phyloP scores from a whole-genome alignment of 345 rosid genomes.

The Physaria fendleri region DNA sequence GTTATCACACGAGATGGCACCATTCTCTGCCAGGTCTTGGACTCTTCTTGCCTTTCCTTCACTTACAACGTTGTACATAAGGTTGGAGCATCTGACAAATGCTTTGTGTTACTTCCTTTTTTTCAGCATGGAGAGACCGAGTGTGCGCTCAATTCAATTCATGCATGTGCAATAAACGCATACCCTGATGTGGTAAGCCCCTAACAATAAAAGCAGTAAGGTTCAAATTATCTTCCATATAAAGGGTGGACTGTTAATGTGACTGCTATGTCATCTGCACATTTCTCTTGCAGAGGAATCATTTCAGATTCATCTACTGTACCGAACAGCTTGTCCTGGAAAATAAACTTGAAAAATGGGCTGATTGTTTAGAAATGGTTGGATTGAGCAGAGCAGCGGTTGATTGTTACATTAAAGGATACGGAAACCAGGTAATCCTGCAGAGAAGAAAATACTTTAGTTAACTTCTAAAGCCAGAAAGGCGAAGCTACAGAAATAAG shows the following conservation, averaged over 20 bases:
- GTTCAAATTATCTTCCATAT: neutral
- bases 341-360: conserved; percentile 40
- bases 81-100: neutral
- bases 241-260: neutral
- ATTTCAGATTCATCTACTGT: conserved; percentile 49
- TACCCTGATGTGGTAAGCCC: conserved; percentile 50
- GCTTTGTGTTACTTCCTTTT: neutral
- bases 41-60: conserved; percentile 8
- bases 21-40: conserved; percentile 64
- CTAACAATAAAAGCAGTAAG: neutral
- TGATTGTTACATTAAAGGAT: conserved; percentile 50
- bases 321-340: conserved; percentile 40
- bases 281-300: conserved; percentile 37
- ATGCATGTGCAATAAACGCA: conserved; percentile 47
- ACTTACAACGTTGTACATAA: neutral
- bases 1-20: conserved; percentile 29
- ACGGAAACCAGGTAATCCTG: conserved; percentile 42
- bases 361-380: conserved; percentile 39
- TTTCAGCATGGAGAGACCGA: conserved; percentile 58
- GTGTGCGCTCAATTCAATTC: conserved; percentile 44
- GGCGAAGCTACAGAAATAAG: neutral
- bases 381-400: conserved; percentile 36
- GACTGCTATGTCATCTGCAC: neutral
- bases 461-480: neutral
- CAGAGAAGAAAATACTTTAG: neutral